Evolutionary conservation across 768 basidiomycete genomes (phyloP).

Genomic region (Psilocybe sp.): DNA sequence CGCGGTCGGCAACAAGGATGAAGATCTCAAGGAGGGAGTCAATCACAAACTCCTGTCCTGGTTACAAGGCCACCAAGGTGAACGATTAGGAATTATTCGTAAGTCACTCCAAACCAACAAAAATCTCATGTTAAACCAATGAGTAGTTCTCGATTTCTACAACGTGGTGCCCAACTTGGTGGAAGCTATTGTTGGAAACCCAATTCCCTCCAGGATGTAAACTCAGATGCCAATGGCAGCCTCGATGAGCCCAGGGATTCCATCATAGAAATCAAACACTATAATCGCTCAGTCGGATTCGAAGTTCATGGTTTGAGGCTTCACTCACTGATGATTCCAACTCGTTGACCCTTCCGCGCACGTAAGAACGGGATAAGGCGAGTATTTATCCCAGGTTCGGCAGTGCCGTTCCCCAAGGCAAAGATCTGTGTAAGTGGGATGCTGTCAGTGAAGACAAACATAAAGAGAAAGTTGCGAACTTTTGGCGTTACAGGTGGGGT

Average conservation of each 20-base stretch:
- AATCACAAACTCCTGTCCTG: constrained; percentile 43
- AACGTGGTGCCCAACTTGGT: constrained; percentile 43
- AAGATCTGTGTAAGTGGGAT: constrained; percentile 29
- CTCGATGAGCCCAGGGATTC: constrained; percentile 43
- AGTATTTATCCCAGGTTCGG: constrained; percentile 39
- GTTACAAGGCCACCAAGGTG: constrained; percentile 37
- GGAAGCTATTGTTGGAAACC: constrained; percentile 38
- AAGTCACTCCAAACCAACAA: constrained; percentile 14
- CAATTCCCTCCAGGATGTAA: not conserved
- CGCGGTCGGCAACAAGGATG: constrained; percentile 37
- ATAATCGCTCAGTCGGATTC: not conserved
- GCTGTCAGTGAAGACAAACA: not conserved
- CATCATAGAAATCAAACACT: constrained; percentile 51
- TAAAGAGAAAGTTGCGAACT: constrained; percentile 17
- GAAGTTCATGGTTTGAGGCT: not conserved
- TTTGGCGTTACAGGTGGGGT: constrained; percentile 31
- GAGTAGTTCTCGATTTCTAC: constrained; percentile 47
- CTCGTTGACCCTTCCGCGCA: constrained; percentile 38
- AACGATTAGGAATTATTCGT: constrained; percentile 47
- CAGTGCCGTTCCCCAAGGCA: constrained; percentile 38
- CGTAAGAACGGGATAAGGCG: constrained; percentile 41
- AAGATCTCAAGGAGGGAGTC: constrained; percentile 30
- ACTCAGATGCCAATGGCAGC: constrained; percentile 36
- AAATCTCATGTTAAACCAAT: not conserved
- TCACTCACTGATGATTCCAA: constrained; percentile 45